These are phyloP conservation scores for Musa schizocarpa DNA, from an alignment of 176 grass and related monocot genomes.

Conservation along the genomic window DNA sequence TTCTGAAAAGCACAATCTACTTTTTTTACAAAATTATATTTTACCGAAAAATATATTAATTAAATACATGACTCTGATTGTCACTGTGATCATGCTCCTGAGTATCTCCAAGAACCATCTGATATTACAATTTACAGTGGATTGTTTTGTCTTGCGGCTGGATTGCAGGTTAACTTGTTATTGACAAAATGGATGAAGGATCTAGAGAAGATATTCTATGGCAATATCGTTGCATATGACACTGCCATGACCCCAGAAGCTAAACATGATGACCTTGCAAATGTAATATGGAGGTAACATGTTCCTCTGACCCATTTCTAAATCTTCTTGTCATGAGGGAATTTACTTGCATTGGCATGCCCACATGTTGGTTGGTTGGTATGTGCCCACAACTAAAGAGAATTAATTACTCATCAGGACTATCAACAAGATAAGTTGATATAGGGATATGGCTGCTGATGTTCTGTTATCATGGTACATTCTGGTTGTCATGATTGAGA, in stretches of 20 bases:
- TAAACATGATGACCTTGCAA: slow-evolving; percentile 76
- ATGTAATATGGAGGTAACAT: slow-evolving; percentile 88
- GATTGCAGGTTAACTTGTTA: slow-evolving; percentile 80
- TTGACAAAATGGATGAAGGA: slow-evolving; percentile 99
- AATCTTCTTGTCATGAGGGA: not conserved
- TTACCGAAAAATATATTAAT: not conserved
- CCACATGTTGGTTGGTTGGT: not conserved
- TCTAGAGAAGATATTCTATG: slow-evolving; percentile 99
- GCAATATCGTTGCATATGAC: slow-evolving; percentile 95
- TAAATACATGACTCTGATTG: not conserved
- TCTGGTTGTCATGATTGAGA: no score
- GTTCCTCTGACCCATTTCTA: not conserved
- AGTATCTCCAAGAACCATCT: not conserved
- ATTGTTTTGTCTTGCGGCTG: slow-evolving; percentile 10
- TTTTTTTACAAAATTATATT: not conserved
- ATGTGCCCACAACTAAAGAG: not conserved
- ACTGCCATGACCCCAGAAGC: slow-evolving; percentile 61
- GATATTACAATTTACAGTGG: not conserved
- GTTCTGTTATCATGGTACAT: no score
- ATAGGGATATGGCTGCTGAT: no score
- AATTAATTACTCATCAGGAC: no score
- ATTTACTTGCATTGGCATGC: not conserved
- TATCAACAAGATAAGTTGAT: no score
- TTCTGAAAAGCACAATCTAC: not conserved
- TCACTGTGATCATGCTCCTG: not conserved